Evolutionary conservation across 371 early-diverging fungal species (phyloP).

Genomic region (Dichotomocladium elegans): DNA sequence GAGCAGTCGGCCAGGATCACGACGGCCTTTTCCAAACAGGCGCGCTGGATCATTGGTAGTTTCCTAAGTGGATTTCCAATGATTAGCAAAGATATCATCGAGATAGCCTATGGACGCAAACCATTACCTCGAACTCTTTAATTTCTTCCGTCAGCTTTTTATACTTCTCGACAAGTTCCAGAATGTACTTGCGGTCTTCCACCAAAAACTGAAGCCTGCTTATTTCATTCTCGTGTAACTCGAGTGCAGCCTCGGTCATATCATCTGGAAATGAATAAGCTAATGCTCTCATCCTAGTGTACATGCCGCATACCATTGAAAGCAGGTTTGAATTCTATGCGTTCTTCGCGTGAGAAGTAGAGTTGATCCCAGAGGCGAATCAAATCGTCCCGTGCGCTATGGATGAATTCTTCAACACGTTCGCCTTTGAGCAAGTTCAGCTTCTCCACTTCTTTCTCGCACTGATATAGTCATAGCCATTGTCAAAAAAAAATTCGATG

Average conservation of each 20-base stretch:
- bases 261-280: not conserved
- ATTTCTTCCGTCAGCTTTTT: conserved; percentile 38
- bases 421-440: conserved; percentile 30
- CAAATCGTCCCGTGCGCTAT: conserved; percentile 30
- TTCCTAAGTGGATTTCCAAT: conserved; percentile 1
- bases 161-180: conserved; percentile 36
- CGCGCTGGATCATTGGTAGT: conserved; percentile 41
- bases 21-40: conserved; percentile 39
- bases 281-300: not conserved
- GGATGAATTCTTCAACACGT: conserved; percentile 36
- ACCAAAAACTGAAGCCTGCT: conserved; percentile 22
- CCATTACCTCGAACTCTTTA: conserved; percentile 34
- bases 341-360: conserved; percentile 30
- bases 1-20: conserved; percentile 44
- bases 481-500: not conserved
- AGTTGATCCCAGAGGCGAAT: conserved; percentile 33
- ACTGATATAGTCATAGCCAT: conserved; percentile 4
- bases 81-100: not conserved
- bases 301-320: conserved; percentile 11
- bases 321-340: conserved; percentile 24
- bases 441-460: conserved; percentile 26
- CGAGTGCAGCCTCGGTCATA: conserved; percentile 20
- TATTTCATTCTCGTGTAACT: conserved; percentile 35
- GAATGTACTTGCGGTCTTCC: conserved; percentile 37
- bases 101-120: not conserved